These are phyloP conservation scores for Triticum timopheevii DNA, from an alignment of 176 grass and related monocot species.

Conservation along the genomic window DNA sequence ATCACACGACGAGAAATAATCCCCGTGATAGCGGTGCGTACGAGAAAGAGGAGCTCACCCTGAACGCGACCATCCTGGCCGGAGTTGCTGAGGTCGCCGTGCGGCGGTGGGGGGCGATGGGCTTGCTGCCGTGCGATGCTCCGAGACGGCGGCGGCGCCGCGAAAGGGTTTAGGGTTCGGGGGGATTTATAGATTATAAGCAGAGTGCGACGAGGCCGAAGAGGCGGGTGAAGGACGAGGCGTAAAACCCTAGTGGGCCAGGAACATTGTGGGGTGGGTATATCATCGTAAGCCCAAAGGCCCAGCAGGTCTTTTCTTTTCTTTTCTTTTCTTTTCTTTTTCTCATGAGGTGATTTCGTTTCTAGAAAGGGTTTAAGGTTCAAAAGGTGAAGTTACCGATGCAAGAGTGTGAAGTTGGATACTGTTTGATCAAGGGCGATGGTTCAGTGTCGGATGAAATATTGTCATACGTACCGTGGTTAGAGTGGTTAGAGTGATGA, in stretches of 20 bases:
- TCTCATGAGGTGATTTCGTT: no score
- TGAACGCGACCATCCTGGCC: constrained; percentile 57
- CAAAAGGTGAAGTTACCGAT: no score
- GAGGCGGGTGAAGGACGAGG: not conserved
- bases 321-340: not conserved
- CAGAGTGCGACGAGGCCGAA: not conserved
- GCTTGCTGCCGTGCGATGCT: not conserved
- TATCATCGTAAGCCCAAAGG: not conserved
- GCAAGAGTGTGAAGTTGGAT: no score
- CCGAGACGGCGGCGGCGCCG: not conserved
- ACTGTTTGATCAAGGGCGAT: no score
- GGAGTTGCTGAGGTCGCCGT: not conserved
- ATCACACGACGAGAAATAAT: not conserved
- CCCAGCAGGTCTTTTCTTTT: not conserved
- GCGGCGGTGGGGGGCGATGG: not conserved
- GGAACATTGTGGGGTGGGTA: not conserved
- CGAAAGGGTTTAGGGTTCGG: not conserved
- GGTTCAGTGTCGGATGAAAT: no score
- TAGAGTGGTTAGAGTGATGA: no score
- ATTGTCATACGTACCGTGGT: no score
- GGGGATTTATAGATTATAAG: constrained; percentile 7
- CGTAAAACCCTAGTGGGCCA: constrained; percentile 27
- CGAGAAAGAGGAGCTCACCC: constrained; percentile 26
- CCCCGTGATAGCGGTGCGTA: no score
- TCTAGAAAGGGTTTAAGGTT: no score